Percentiles rank a stretch among this genome's conserved stretches.
phyloP scores from a whole-genome alignment of 2,329 filamentous ascomycete species.

The Capronia americana region DNA sequence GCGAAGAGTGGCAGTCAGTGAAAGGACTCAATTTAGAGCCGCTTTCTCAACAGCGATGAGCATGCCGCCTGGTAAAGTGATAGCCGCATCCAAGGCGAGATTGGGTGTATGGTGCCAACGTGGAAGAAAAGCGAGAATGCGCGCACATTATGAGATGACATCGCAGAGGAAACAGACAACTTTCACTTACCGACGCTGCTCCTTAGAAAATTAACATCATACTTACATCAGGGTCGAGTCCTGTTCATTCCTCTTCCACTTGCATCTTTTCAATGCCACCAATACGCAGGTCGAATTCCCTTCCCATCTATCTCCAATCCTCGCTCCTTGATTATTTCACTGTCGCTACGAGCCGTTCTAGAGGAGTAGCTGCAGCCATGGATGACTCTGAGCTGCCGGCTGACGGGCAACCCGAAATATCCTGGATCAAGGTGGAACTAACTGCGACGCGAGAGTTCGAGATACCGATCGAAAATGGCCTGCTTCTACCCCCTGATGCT shows the following conservation, averaged over 20 bases:
- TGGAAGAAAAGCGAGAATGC: neutral
- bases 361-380: neutral
- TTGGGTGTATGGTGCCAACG: neutral
- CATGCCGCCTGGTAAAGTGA: neutral
- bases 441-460: slow-evolving; percentile 1
- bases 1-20: neutral
- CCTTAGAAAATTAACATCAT: neutral
- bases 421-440: slow-evolving; percentile 1
- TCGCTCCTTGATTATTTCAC: neutral
- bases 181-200: neutral
- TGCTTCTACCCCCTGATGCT: neutral
- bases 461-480: neutral
- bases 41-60: neutral
- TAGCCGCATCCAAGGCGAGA: neutral
- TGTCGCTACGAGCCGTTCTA: neutral
- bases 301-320: neutral
- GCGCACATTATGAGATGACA: neutral
- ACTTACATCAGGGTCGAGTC: neutral
- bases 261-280: neutral
- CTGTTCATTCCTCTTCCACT: neutral
- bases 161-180: neutral
- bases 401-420: neutral
- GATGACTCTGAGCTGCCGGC: neutral
- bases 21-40: neutral
- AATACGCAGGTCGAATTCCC: neutral